A percentile compares a stretch with the other conserved stretches of the same genome.
These are phyloP conservation scores for Solanum arcanum DNA, from an alignment of 257 asterid genomes.

Conservation along the genomic window DNA sequence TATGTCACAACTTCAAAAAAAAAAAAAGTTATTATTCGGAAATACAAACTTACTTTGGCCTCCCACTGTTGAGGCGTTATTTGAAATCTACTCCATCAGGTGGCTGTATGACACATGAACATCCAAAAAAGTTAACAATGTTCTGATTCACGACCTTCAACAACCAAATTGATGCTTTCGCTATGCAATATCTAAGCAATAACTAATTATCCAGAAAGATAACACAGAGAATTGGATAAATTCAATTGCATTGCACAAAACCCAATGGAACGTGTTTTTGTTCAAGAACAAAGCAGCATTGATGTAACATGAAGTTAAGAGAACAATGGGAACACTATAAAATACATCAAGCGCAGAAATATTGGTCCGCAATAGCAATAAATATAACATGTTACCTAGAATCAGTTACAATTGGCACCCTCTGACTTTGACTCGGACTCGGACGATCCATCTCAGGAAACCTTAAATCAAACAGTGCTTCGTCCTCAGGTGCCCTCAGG, in stretches of 20 bases:
- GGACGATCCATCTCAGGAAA: background rate
- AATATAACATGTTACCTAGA: constrained; percentile 1
- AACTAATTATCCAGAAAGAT: background rate
- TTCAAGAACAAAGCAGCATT: background rate
- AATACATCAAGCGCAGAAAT: background rate
- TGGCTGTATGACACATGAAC: background rate
- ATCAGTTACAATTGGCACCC: background rate
- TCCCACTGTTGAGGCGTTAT: background rate
- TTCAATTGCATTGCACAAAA: background rate
- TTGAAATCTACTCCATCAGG: background rate
- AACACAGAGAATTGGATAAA: background rate
- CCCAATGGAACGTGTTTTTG: background rate
- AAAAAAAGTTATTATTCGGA: background rate
- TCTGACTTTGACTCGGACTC: background rate
- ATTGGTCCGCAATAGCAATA: background rate
- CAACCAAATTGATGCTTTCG: background rate
- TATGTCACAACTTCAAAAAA: background rate
- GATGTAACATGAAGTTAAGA: background rate
- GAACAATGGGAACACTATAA: background rate
- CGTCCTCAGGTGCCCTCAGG: background rate
- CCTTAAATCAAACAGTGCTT: background rate
- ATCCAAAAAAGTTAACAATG: background rate
- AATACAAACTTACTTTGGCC: background rate
- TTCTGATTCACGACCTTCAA: background rate
- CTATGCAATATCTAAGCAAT: background rate